phyloP scores from a whole-genome alignment of 176 grass and related monocot species.

The Pontederia paniculata region DNA sequence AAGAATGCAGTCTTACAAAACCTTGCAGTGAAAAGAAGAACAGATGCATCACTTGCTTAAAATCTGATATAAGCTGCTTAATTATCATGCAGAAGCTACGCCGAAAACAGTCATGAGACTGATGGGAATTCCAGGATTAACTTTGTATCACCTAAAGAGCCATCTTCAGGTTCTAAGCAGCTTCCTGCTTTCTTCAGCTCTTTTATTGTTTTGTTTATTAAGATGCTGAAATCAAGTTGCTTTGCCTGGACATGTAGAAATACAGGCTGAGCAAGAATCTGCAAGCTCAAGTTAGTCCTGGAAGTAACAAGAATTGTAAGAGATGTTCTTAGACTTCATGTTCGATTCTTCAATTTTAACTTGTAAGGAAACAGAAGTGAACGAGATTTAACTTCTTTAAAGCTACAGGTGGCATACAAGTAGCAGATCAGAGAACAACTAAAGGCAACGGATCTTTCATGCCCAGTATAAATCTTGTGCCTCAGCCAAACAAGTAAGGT shows the following conservation, averaged over 20 bases:
- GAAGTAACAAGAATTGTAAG: constrained; percentile 44
- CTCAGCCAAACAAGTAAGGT: constrained; percentile 54
- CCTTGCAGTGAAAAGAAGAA: not conserved
- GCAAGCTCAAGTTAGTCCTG: constrained; percentile 42
- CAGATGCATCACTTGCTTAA: not conserved
- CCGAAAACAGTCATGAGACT: constrained; percentile 23
- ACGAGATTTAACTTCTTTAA: not conserved
- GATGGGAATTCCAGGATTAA: constrained; percentile 25
- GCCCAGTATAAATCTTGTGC: constrained; percentile 25
- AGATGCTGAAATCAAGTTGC: constrained; percentile 13
- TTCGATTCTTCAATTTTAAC: constrained; percentile 13
- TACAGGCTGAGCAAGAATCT: constrained; percentile 81
- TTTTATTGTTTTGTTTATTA: constrained; percentile 6
- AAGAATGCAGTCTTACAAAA: not conserved
- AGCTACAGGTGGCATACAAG: constrained; percentile 29
- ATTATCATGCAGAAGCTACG: constrained; percentile 20
- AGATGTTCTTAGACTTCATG: not conserved
- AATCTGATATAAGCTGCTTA: not conserved
- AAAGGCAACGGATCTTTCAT: constrained; percentile 37
- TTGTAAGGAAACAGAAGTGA: not conserved
- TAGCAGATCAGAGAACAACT: constrained; percentile 27
- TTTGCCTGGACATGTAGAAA: constrained; percentile 35
- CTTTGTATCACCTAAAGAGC: constrained; percentile 19
- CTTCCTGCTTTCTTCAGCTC: not conserved
- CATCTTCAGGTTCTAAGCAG: constrained; percentile 24